These are phyloP conservation scores for Lecanicillium sp. DNA, from an alignment of 2,329 filamentous ascomycete genomes.

Conservation along the genomic window DNA sequence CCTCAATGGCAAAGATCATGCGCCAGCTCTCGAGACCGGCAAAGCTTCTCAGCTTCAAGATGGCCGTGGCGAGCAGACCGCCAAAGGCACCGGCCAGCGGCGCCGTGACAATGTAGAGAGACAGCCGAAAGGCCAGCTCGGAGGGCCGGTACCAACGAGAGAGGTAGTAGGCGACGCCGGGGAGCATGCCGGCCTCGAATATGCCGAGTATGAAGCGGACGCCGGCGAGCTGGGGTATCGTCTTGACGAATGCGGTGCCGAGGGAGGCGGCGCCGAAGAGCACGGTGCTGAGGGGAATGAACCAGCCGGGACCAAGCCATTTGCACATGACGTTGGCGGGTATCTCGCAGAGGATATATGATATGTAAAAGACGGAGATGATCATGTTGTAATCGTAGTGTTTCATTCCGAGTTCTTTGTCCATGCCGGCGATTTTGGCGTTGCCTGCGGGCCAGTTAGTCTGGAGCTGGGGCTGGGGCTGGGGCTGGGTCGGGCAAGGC, in stretches of 20 bases:
- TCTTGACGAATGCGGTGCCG: constrained; percentile 58
- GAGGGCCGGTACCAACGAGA: constrained; percentile 65
- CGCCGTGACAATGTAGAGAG: constrained; percentile 64
- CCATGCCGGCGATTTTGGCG: constrained; percentile 58
- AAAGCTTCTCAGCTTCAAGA: constrained; percentile 55
- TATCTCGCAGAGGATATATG: constrained; percentile 68
- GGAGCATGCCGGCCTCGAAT: constrained; percentile 69
- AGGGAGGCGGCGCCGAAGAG: constrained; percentile 59
- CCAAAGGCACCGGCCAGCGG: constrained; percentile 67
- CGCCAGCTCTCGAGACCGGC: constrained; percentile 54
- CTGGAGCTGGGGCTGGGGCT: not conserved
- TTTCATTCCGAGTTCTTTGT: constrained; percentile 51
- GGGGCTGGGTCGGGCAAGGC: not conserved
- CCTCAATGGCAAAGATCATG: constrained; percentile 67
- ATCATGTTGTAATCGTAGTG: constrained; percentile 65
- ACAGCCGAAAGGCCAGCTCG: constrained; percentile 61
- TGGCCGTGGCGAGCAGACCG: constrained; percentile 58
- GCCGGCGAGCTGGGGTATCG: constrained; percentile 44
- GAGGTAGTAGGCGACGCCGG: constrained; percentile 68
- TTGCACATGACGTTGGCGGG: constrained; percentile 65
- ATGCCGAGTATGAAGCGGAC: constrained; percentile 63
- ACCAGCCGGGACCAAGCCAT: constrained; percentile 66
- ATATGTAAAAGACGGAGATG: constrained; percentile 64
- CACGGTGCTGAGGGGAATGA: constrained; percentile 56
- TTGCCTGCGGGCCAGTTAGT: constrained; percentile 45